phyloP scores from a whole-genome alignment of 1,284 basidiomycete genomes.

The Heliocybe sulcata region DNA sequence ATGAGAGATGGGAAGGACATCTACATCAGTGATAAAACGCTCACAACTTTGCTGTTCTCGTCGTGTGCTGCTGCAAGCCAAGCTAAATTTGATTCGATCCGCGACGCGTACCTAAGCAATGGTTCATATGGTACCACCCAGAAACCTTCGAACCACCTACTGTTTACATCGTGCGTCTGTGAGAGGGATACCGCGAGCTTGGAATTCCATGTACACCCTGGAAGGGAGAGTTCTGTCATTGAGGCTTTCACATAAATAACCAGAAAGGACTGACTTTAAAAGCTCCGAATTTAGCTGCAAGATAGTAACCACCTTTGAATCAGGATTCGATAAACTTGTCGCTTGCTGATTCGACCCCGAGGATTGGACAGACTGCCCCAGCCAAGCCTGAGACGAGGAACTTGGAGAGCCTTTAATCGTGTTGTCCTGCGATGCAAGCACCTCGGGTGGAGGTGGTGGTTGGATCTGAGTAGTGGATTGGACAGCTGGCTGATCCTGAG shows the following conservation, averaged over 20 bases:
- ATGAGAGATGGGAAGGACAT: background rate
- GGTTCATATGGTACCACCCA: slow-evolving; percentile 8
- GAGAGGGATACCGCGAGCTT: slow-evolving; percentile 38
- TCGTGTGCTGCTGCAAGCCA: slow-evolving; percentile 64
- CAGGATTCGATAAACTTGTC: slow-evolving; percentile 4
- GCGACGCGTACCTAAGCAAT: slow-evolving; percentile 39
- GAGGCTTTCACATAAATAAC: background rate
- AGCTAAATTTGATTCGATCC: slow-evolving; percentile 57
- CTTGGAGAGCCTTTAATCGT: background rate
- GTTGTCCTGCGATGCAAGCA: background rate
- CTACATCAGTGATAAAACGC: slow-evolving; percentile 12
- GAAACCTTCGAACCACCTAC: slow-evolving; percentile 31
- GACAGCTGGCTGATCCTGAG: background rate
- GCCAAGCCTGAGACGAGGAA: background rate
- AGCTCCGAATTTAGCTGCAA: slow-evolving; percentile 62
- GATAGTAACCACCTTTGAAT: slow-evolving; percentile 45
- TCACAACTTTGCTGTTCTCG: slow-evolving; percentile 36
- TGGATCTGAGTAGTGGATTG: background rate
- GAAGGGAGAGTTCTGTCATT: slow-evolving; percentile 8
- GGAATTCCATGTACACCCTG: slow-evolving; percentile 52
- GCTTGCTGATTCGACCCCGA: background rate
- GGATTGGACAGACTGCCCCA: slow-evolving; percentile 7
- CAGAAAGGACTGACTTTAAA: slow-evolving; percentile 40
- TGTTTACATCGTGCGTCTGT: slow-evolving; percentile 47
- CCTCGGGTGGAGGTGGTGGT: background rate